phyloP scores from a whole-genome alignment of 208 protist genomes.

The Plasmodiophora brassicae region DNA sequence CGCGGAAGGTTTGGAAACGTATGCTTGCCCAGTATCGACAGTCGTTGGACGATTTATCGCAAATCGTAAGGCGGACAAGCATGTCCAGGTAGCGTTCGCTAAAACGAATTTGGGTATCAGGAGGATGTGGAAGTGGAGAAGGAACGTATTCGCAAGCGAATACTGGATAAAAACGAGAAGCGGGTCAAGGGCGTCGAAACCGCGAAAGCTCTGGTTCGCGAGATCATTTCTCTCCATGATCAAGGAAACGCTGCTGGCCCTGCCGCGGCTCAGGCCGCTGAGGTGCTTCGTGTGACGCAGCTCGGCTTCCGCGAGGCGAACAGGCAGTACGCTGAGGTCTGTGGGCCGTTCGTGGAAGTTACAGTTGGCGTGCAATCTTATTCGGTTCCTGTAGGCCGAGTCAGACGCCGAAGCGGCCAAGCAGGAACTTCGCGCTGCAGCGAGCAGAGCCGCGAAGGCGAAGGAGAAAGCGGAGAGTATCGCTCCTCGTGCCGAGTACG shows the following conservation, averaged over 20 bases:
- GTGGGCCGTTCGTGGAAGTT: too few species aligned
- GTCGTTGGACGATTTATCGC: too few species aligned
- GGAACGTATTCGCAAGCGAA: background rate
- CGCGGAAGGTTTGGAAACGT: conserved; percentile 1
- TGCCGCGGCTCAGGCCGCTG: background rate
- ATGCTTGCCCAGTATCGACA: too few species aligned
- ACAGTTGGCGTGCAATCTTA: too few species aligned
- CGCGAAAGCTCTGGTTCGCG: background rate
- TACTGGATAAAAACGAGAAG: background rate
- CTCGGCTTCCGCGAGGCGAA: background rate
- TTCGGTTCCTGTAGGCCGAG: background rate
- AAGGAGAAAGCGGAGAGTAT: background rate
- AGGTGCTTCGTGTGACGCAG: background rate
- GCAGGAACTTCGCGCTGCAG: background rate
- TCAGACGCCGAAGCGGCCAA: background rate
- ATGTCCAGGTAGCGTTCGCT: too few species aligned
- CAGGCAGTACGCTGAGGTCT: too few species aligned
- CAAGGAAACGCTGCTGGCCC: background rate
- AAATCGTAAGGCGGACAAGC: too few species aligned
- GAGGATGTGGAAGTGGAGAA: background rate
- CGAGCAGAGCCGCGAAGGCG: background rate
- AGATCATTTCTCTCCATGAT: background rate
- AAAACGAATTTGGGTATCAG: too few species aligned
- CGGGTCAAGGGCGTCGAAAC: background rate
- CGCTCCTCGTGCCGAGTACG: background rate